Percentiles rank a stretch among this genome's conserved stretches.
Conservation (phyloP, 345 rosid species). For the Melaleuca alternifolia region DNA sequence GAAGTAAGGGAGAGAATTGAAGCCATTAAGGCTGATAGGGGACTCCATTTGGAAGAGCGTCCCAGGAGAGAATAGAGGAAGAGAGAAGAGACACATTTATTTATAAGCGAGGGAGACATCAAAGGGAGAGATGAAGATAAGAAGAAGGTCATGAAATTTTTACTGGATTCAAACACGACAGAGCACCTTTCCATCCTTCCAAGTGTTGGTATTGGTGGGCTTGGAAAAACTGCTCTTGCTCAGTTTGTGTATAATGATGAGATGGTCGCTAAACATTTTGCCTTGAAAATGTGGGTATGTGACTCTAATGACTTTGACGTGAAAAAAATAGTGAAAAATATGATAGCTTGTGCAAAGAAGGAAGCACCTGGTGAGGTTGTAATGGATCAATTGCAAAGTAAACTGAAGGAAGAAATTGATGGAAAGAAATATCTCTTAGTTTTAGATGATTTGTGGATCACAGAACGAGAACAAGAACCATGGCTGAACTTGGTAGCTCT, state of each 20-base stretch:
- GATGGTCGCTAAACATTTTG: not conserved
- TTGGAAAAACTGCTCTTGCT: not conserved
- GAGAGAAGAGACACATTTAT: not conserved
- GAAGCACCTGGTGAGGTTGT: too few species aligned
- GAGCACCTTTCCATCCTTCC: not conserved
- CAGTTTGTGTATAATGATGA: not conserved
- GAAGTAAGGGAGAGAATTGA: not conserved
- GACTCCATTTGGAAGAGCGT: not conserved
- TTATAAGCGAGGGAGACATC: not conserved
- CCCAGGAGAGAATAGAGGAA: not conserved
- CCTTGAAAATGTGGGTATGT: not conserved
- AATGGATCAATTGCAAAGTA: not conserved
- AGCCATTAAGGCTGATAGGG: not conserved
- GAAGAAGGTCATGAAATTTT: accelerated
- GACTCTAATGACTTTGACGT: not conserved
- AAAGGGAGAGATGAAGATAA: not conserved
- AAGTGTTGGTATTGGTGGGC: not conserved
- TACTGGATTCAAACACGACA: too few species aligned
- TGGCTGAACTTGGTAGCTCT: not conserved
- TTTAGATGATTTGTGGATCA: not conserved
- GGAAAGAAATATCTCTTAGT: not conserved
- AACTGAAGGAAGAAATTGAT: not conserved
- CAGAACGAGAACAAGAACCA: not conserved
- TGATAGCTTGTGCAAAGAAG: not conserved
- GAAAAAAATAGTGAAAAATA: not conserved